phyloP scores from a whole-genome alignment of 2,329 filamentous ascomycete species.

The Aspergillus transmontanensis region DNA sequence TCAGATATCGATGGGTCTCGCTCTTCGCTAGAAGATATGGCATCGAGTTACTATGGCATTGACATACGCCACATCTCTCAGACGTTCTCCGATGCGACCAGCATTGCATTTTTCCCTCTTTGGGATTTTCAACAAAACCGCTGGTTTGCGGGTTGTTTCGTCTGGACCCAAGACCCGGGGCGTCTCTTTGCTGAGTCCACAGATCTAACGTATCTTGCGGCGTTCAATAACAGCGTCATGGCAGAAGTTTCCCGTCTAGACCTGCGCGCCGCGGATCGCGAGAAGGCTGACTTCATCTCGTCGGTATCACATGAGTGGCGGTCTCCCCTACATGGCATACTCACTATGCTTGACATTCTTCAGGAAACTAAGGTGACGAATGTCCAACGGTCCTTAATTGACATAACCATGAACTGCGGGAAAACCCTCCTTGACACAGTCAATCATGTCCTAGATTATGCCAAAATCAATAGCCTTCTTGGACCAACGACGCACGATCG shows the following conservation, averaged over 20 bases:
- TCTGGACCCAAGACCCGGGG: not conserved
- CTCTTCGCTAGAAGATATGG: not conserved
- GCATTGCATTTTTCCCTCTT: not conserved
- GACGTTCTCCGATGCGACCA: not conserved
- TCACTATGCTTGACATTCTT: not conserved
- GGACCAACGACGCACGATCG: not conserved
- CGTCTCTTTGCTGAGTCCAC: not conserved
- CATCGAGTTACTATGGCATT: not conserved
- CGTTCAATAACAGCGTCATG: not conserved
- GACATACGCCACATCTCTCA: not conserved
- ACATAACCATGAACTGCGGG: not conserved
- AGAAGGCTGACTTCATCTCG: not conserved
- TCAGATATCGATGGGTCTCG: not conserved
- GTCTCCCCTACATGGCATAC: not conserved
- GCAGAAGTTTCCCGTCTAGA: not conserved
- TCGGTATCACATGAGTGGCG: not conserved
- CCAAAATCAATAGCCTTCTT: not conserved
- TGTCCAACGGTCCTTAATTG: not conserved
- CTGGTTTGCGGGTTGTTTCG: not conserved
- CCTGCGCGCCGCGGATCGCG: not conserved
- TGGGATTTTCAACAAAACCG: not conserved
- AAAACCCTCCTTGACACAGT: not conserved
- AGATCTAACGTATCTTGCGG: not conserved
- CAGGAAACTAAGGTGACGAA: not conserved
- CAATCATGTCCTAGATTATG: not conserved